phyloP scores from a whole-genome alignment of 139 green algal species.

The Picochlorum costavermella region DNA sequence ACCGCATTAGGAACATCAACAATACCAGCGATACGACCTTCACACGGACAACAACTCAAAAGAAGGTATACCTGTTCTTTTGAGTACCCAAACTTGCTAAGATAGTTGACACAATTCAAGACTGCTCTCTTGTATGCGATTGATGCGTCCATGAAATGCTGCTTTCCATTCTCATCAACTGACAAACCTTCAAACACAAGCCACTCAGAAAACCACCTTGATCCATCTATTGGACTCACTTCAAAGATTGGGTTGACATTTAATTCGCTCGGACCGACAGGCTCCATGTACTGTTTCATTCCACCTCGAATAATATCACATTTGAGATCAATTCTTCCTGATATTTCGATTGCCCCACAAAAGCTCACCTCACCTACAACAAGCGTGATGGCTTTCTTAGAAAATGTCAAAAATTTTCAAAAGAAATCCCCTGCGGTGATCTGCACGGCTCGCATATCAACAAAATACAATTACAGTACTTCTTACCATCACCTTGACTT shows the following conservation, averaged over 20 bases:
- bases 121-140: conserved; percentile 71
- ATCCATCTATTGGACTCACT: conserved; percentile 55
- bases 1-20: conserved; percentile 60
- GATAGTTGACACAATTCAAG: conserved; percentile 69
- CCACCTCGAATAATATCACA: conserved; percentile 60
- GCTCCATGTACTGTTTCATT: conserved; percentile 59
- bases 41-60: conserved; percentile 65
- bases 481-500: conserved; percentile 48
- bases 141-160: conserved; percentile 66
- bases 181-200: conserved; percentile 67
- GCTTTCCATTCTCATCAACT: conserved; percentile 54
- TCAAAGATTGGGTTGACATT: conserved; percentile 71
- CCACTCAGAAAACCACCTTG: conserved; percentile 54
- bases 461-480: no score
- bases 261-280: conserved; percentile 57
- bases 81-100: conserved; percentile 64
- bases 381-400: no score
- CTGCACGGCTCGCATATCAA: no score
- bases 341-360: conserved; percentile 69
- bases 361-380: conserved; percentile 45
- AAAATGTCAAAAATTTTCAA: no score
- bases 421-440: no score
- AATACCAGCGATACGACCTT: conserved; percentile 61
- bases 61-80: conserved; percentile 67
- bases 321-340: conserved; percentile 58